Conservation (phyloP, 148 eudicot species). For the Fallopia convolvulus region DNA sequence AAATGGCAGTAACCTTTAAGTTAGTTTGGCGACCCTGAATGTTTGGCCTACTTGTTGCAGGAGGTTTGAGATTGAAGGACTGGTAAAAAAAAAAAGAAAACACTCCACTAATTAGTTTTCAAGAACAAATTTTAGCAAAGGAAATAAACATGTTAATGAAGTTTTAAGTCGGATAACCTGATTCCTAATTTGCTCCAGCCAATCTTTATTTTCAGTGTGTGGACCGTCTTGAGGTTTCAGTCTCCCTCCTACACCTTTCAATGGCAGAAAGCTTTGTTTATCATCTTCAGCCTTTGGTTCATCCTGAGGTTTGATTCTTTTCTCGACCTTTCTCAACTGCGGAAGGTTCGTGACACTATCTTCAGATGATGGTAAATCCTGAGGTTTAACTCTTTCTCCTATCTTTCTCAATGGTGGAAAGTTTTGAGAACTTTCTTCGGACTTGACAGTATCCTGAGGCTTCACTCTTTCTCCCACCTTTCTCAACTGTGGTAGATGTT, state of each 20-base stretch:
- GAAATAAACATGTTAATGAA: not conserved
- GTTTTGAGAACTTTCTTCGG: not conserved
- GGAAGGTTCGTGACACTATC: constrained; percentile 52
- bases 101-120: not conserved
- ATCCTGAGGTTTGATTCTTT: constrained; percentile 41
- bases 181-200: constrained; percentile 75
- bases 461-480: constrained; percentile 61
- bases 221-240: constrained; percentile 27
- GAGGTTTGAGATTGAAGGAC: constrained; percentile 83
- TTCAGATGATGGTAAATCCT: constrained; percentile 39
- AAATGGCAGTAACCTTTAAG: constrained; percentile 83
- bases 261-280: constrained; percentile 15
- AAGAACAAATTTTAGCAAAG: not conserved
- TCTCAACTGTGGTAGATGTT: constrained; percentile 30
- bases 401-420: constrained; percentile 41
- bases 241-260: constrained; percentile 43
- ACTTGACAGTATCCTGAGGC: constrained; percentile 22
- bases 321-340: constrained; percentile 61
- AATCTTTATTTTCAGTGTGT: constrained; percentile 57
- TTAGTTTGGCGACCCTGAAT: constrained; percentile 86
- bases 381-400: constrained; percentile 33
- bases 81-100: constrained; percentile 23
- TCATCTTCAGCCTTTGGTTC: constrained; percentile 41
- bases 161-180: constrained; percentile 37
- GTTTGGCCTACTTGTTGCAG: constrained; percentile 58